Percentiles rank a stretch among this genome's conserved stretches.
These are phyloP conservation scores for Psidium guajava DNA, from an alignment of 345 rosid species.

Conservation along the genomic window DNA sequence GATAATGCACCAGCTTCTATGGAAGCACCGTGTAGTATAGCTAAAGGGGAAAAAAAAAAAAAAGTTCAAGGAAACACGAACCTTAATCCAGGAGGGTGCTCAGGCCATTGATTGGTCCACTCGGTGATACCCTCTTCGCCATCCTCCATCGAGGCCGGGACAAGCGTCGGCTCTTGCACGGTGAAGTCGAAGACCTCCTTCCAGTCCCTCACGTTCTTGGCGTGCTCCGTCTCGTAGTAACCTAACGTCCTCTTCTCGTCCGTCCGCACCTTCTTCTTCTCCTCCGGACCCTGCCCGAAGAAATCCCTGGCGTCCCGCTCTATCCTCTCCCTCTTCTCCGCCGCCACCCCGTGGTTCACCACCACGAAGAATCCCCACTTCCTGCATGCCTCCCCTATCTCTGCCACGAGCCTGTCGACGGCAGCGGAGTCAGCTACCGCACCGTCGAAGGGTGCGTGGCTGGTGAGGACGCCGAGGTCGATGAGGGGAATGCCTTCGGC, in stretches of 20 bases:
- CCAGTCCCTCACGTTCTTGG: slow-evolving; percentile 58
- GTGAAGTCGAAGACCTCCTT: slow-evolving; percentile 53
- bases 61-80: slow-evolving; percentile 9
- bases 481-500: slow-evolving; percentile 38
- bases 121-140: slow-evolving; percentile 7
- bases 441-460: not conserved
- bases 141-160: slow-evolving; percentile 40
- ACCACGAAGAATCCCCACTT: slow-evolving; percentile 61
- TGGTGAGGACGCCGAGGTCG: slow-evolving; percentile 16
- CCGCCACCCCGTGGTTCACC: slow-evolving; percentile 11
- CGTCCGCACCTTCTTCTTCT: slow-evolving; percentile 40
- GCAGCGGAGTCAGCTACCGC: not conserved
- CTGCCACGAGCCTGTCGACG: slow-evolving; percentile 13
- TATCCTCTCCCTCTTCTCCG: slow-evolving; percentile 12
- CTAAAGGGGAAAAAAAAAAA: not conserved
- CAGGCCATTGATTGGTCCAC: slow-evolving; percentile 49
- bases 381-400: slow-evolving; percentile 42
- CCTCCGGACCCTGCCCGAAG: slow-evolving; percentile 34
- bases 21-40: not conserved
- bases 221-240: slow-evolving; percentile 51
- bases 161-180: slow-evolving; percentile 28
- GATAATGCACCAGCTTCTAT: not conserved
- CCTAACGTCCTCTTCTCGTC: slow-evolving; percentile 38
- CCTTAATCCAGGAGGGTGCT: slow-evolving; percentile 38
- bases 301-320: slow-evolving; percentile 19